These are phyloP conservation scores for Orobanche coerulescens DNA, from an alignment of 257 asterid genomes.

Conservation along the genomic window DNA sequence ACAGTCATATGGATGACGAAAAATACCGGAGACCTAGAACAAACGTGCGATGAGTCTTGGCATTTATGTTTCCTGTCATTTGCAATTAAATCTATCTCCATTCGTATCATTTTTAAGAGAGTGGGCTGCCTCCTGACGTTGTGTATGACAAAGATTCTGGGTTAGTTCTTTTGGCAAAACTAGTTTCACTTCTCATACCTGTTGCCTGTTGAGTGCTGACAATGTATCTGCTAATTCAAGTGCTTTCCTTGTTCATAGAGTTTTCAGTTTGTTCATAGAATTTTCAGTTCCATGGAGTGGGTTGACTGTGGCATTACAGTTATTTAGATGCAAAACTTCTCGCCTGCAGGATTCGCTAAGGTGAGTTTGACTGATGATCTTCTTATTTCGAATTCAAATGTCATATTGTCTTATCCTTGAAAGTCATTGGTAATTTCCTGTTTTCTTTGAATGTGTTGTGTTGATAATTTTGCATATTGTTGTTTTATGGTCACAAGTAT, in stretches of 20 bases:
- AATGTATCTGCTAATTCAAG: background rate
- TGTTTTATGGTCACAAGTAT: too few relatives aligned
- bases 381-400: too few relatives aligned
- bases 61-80: background rate
- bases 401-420: background rate
- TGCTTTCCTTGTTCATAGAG: too few relatives aligned
- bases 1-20: constrained; percentile 43
- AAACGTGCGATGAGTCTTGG: constrained; percentile 50
- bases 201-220: background rate
- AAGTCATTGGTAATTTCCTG: background rate
- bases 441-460: background rate
- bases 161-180: background rate
- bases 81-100: background rate
- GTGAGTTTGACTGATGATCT: background rate
- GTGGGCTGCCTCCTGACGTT: background rate
- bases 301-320: background rate
- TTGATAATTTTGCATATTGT: background rate
- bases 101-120: background rate
- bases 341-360: background rate
- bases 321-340: background rate
- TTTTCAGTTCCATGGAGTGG: background rate
- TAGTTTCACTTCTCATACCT: background rate
- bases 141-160: background rate
- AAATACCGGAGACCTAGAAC: constrained; percentile 47
- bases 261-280: too few relatives aligned